Evolutionary conservation across 495 filamentous ascomycete genomes (phyloP).

Genomic region (Xylaria cubensis): DNA sequence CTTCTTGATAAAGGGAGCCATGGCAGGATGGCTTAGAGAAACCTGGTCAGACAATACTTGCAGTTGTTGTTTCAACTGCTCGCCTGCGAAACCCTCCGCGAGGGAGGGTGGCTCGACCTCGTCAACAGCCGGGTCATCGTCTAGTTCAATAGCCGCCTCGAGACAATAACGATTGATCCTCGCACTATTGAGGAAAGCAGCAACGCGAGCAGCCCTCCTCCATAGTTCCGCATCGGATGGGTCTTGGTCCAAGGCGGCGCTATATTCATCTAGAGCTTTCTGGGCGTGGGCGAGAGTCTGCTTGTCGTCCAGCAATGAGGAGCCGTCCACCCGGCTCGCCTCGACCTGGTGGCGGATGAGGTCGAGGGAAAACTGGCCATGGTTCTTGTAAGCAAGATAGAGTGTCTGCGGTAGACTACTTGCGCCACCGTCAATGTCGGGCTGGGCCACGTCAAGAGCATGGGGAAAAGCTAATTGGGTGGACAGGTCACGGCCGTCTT

Average conservation of each 20-base stretch:
- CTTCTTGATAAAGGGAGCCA: slow-evolving; percentile 67
- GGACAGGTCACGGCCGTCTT: slow-evolving; percentile 49
- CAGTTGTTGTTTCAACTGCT: slow-evolving; percentile 75
- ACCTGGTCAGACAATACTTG: slow-evolving; percentile 73
- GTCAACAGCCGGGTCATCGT: slow-evolving; percentile 73
- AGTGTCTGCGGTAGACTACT: slow-evolving; percentile 87
- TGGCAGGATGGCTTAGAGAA: slow-evolving; percentile 69
- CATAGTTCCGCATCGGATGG: slow-evolving; percentile 95
- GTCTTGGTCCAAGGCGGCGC: slow-evolving; percentile 83
- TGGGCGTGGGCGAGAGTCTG: slow-evolving; percentile 50
- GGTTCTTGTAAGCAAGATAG: slow-evolving; percentile 93
- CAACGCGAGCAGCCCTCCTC: slow-evolving; percentile 82
- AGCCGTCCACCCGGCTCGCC: slow-evolving; percentile 36
- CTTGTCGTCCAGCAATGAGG: slow-evolving; percentile 46
- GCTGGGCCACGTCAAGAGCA: slow-evolving; percentile 49
- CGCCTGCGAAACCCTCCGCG: slow-evolving; percentile 83
- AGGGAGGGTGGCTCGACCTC: slow-evolving; percentile 79
- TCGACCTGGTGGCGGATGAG: slow-evolving; percentile 60
- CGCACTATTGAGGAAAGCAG: slow-evolving; percentile 73
- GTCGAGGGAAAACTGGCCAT: slow-evolving; percentile 88
- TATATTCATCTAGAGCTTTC: slow-evolving; percentile 66
- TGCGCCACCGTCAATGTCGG: slow-evolving; percentile 69
- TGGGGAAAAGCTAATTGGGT: slow-evolving; percentile 47
- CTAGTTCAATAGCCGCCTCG: slow-evolving; percentile 87
- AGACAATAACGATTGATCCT: slow-evolving; percentile 85